Percentiles rank a stretch among this genome's conserved stretches.
phyloP scores from a whole-genome alignment of 495 filamentous ascomycete genomes.

The Aspergillus affinis region DNA sequence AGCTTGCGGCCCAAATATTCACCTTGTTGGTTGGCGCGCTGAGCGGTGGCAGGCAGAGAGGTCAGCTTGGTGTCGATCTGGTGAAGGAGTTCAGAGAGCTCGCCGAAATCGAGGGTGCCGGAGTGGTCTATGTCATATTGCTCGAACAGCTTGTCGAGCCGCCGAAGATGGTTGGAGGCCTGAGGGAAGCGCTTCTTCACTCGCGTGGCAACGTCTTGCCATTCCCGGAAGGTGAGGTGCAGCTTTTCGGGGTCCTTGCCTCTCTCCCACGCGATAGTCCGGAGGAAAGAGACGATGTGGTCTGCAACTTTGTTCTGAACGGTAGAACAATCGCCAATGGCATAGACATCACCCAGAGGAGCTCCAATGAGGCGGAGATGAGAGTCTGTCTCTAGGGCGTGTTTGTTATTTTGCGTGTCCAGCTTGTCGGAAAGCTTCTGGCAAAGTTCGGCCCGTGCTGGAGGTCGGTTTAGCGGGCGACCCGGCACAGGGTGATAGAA shows the following conservation, averaged over 20 bases:
- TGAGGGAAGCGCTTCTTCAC: conserved; percentile 92
- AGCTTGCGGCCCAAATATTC: conserved; percentile 92
- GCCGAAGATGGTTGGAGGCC: conserved; percentile 82
- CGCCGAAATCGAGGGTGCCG: conserved; percentile 90
- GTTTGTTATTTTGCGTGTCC: conserved; percentile 78
- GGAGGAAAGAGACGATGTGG: conserved; percentile 84
- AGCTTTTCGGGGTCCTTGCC: conserved; percentile 83
- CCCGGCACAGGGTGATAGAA: neutral
- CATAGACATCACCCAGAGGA: conserved; percentile 93
- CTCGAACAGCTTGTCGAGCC: conserved; percentile 84
- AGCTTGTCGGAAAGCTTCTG: conserved; percentile 70
- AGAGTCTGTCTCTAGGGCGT: conserved; percentile 92
- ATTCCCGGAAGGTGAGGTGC: conserved; percentile 81
- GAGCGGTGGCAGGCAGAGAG: conserved; percentile 84
- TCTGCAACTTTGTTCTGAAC: conserved; percentile 94
- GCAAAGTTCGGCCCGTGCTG: conserved; percentile 77
- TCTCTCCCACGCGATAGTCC: conserved; percentile 87
- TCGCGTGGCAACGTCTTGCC: conserved; percentile 75
- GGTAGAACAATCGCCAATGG: conserved; percentile 94
- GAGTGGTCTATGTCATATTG: conserved; percentile 90
- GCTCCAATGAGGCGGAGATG: conserved; percentile 90
- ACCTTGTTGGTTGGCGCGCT: conserved; percentile 96
- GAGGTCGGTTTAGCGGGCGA: conserved; percentile 2
- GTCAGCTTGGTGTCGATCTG: conserved; percentile 92
- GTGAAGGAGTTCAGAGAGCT: conserved; percentile 80